A percentile compares a stretch with the other conserved stretches of the same genome.
phyloP scores from a whole-genome alignment of 768 basidiomycete species.

The Suillus bovinus region DNA sequence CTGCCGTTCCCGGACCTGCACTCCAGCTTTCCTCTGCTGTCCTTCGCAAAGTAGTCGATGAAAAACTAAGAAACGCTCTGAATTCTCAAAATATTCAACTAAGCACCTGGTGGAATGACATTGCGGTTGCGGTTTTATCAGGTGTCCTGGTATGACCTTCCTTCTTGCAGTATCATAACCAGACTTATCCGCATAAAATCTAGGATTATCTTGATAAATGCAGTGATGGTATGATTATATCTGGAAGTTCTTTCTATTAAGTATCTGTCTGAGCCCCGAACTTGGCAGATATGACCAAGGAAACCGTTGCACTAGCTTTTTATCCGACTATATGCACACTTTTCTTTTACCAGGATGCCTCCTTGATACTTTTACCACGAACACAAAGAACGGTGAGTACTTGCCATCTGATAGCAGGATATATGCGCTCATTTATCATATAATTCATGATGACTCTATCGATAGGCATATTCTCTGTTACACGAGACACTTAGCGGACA shows the following conservation, averaged over 20 bases:
- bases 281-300: conserved; percentile 24
- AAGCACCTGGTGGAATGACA: conserved; percentile 43
- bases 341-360: conserved; percentile 33
- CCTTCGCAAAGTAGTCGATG: conserved; percentile 40
- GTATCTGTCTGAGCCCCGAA: background rate
- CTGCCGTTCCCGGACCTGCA: conserved; percentile 36
- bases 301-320: conserved; percentile 26
- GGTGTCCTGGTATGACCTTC: conserved; percentile 46
- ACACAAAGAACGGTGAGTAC: conserved; percentile 1
- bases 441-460: conserved; percentile 22
- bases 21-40: conserved; percentile 43
- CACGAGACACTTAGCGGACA: conserved; percentile 47
- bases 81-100: conserved; percentile 20
- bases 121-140: conserved; percentile 49
- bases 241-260: background rate
- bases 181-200: conserved; percentile 10
- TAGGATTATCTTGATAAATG: conserved; percentile 28
- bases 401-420: conserved; percentile 16
- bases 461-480: conserved; percentile 54
- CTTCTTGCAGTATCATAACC: background rate
- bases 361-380: conserved; percentile 22
- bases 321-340: conserved; percentile 38
- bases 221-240: conserved; percentile 15
- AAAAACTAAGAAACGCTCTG: conserved; percentile 35
- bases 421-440: conserved; percentile 27